phyloP scores from a whole-genome alignment of 495 filamentous ascomycete genomes.

The Recurvomyces mirabilis region DNA sequence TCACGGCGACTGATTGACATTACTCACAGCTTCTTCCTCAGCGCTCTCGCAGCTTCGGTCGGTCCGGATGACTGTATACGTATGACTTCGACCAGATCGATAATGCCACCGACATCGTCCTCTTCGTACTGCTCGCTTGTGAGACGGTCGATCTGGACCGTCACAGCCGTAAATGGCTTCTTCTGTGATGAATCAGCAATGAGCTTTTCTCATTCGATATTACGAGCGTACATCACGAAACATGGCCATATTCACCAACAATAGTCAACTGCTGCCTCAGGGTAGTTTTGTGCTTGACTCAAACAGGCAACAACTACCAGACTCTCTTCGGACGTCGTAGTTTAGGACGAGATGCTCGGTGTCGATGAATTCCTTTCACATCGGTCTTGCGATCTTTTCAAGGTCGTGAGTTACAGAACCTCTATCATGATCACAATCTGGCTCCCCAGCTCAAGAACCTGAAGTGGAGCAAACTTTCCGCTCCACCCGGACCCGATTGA shows the following conservation, averaged over 20 bases:
- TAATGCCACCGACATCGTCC: constrained; percentile 82
- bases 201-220: not conserved
- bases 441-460: too few species aligned
- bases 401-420: not conserved
- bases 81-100: constrained; percentile 87
- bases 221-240: not conserved
- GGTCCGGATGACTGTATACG: constrained; percentile 81
- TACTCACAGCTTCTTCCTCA: constrained; percentile 87
- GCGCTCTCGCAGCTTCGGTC: constrained; percentile 77
- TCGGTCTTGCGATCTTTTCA: too few species aligned
- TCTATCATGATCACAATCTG: not conserved
- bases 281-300: not conserved
- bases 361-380: too few species aligned
- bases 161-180: constrained; percentile 90
- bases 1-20: not conserved
- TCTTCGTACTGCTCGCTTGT: constrained; percentile 83
- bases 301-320: not conserved
- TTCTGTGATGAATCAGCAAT: constrained; percentile 41
- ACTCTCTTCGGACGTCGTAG: not conserved
- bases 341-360: not conserved
- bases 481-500: too few species aligned
- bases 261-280: not conserved
- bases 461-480: too few species aligned
- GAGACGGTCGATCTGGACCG: constrained; percentile 84
- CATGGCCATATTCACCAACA: not conserved